phyloP scores from a whole-genome alignment of 495 filamentous ascomycete species.

The Poronia punctata region DNA sequence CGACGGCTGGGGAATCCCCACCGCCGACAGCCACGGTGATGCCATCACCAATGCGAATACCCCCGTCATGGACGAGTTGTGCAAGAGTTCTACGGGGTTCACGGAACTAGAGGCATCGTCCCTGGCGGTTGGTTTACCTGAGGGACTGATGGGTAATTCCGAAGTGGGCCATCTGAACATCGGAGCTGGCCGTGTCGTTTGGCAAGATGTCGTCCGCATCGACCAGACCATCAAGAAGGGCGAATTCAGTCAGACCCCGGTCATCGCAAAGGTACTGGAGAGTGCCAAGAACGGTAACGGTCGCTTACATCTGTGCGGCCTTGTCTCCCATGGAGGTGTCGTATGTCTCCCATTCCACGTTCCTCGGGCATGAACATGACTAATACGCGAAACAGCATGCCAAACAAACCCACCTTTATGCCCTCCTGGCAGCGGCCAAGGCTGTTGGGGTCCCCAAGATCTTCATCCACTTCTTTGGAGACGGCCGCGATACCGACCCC shows the following conservation, averaged over 20 bases:
- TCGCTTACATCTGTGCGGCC: constrained; percentile 81
- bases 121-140: constrained; percentile 87
- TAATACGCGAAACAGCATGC: constrained; percentile 53
- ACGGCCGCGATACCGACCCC: constrained; percentile 95
- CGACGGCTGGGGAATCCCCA: constrained; percentile 94
- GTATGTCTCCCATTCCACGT: constrained; percentile 31
- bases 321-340: constrained; percentile 92
- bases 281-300: constrained; percentile 84
- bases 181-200: constrained; percentile 93
- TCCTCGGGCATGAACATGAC: neutral
- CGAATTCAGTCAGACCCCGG: constrained; percentile 69
- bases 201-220: constrained; percentile 98
- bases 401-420: constrained; percentile 87
- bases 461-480: constrained; percentile 98
- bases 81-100: constrained; percentile 67
- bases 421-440: constrained; percentile 81
- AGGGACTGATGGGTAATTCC: constrained; percentile 97
- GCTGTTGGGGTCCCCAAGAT: constrained; percentile 79
- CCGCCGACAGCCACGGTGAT: constrained; percentile 77
- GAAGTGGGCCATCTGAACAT: constrained; percentile 99
- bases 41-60: constrained; percentile 90
- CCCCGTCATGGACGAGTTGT: constrained; percentile 82
- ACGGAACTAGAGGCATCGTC: constrained; percentile 92
- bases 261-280: constrained; percentile 68
- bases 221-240: constrained; percentile 90